These are phyloP conservation scores for Aspergillus asperescens DNA, from an alignment of 495 filamentous ascomycete genomes.

Conservation along the genomic window DNA sequence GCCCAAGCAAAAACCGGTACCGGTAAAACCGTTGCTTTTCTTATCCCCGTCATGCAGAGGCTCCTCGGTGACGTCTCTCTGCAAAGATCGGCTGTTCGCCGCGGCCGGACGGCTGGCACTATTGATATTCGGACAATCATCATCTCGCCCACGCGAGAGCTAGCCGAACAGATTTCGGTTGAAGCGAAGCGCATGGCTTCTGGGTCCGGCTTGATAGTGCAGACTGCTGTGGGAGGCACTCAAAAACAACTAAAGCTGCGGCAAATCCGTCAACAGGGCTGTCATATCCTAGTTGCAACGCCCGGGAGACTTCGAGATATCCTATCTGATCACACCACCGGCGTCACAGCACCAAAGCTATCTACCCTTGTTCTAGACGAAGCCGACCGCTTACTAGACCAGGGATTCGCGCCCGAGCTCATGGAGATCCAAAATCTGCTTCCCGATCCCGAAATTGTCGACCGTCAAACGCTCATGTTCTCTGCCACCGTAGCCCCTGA, in stretches of 20 bases:
- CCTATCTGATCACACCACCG: constrained; percentile 58
- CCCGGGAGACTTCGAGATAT: constrained; percentile 87
- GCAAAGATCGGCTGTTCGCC: constrained; percentile 1
- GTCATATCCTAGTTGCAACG: constrained; percentile 85
- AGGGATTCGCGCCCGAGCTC: constrained; percentile 81
- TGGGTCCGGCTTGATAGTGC: constrained; percentile 66
- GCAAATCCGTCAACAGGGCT: constrained; percentile 64
- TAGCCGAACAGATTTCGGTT: constrained; percentile 87
- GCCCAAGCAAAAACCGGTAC: constrained; percentile 86
- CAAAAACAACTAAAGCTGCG: constrained; percentile 59
- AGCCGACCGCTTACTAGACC: constrained; percentile 86
- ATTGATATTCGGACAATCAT: constrained; percentile 80
- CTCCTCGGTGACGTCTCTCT: constrained; percentile 56
- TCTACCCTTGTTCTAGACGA: constrained; percentile 87
- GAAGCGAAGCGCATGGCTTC: constrained; percentile 69
- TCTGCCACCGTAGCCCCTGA: constrained; percentile 86
- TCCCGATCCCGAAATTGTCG: constrained; percentile 53
- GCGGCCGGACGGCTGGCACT: constrained; percentile 24
- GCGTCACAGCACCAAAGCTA: constrained; percentile 68
- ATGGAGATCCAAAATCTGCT: constrained; percentile 60
- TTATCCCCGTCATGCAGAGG: constrained; percentile 69
- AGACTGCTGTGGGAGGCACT: constrained; percentile 86
- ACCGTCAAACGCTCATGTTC: constrained; percentile 86
- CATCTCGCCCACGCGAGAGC: constrained; percentile 89
- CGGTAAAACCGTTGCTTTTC: constrained; percentile 81